Base-by-base conservation (phyloP, 352 stramenopile genomes). In the Phytophthora litchii region DNA sequence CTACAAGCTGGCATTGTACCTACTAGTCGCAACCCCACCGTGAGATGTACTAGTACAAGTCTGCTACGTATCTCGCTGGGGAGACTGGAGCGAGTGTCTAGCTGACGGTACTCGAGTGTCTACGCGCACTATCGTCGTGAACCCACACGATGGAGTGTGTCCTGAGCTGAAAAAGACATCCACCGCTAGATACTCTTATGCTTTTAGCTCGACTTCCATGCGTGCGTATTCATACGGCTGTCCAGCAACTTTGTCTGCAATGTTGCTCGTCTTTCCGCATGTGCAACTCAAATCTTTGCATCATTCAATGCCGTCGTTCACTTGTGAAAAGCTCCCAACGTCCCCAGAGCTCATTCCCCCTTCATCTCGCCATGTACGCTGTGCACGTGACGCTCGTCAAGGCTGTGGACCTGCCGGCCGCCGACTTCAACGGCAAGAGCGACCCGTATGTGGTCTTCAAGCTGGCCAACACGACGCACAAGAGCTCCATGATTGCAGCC, bases 371-470 rank as follows among this genome's bases (percentile, higher is more conserved):
- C 3, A 84, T 88, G 70, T 77, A 79, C 61, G 63, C 76, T 19
- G 79, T 92, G 12, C 64, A 89, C 67, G 79, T 92, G 61, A 90
- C 71, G 46, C 79, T 92, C 42, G 52, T 80, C 48, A 89, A 88
- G 54, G 81, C 78, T 13, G 74, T 74, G 42, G 82, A 92, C 57
- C 66, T 94, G 25, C 68, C 85, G 10, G 68, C 80, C 11, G 83
- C 81, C 60, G 86, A 94, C 76, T 86, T 84, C 32, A 89, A 88
- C 60, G 83, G 86, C 68, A 94, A 94, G 73, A 91, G 80, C 54
- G 86, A 94, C 62, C 85, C 85, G 53, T 92, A 94, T 61, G 72
- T 92, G 35, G 68, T 83, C 20, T 89, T 94, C 62, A 86, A 88
- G 41, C 55, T 92, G 25, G 76, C 78, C 51, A 73, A 71, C 38